Base-by-base conservation (phyloP, 768 basidiomycete species). In the Naganishia kalamii region DNA sequence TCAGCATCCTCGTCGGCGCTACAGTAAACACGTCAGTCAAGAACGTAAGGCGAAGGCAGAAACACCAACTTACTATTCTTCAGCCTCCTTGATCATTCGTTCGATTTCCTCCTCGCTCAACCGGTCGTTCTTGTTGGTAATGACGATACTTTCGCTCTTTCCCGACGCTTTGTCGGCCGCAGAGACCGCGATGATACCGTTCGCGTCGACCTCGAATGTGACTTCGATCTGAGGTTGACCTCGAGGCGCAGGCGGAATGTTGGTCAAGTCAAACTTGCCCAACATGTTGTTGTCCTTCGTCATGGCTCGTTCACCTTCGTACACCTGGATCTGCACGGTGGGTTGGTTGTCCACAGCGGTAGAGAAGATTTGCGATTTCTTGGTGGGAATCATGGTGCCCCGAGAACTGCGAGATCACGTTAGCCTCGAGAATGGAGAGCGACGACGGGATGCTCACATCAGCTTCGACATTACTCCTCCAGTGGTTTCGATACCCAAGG, bases 381-480 rank as follows among this genome's bases (percentile, higher is more conserved):
- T 79, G 72, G 78, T 79, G 29, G 73, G 74, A n/a, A 74, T 69
- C 54, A 76, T 68, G 25, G 74, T 72, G 72, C 76, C 74, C 61
- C 71, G 70, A 48, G 72, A 70, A 63, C 73, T 67, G 23, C 40
- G 15, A 17, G 44, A 30, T 72, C 60, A 10, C 43, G 33, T 35
- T 17, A 23, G 23, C 35, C 19, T 32, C 17, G 12, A 37, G 21
- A 13, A 4, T 29, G 43, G 46, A 29, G 33, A 17, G 40, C 4
- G 15, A 7, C 35, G 30, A 40, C 27, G 41, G 21, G 4, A 6
- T 7, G 65, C 68, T 57, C 60, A 67, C 40, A 97, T 97, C 78
- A 98, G 87, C 50, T 92, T 85, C 30, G 94, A 97, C 90, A 98
- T 93, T 77, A 97, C 93, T 85, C 94, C 94, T 80, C 93, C 94